phyloP scores from a whole-genome alignment of 345 rosid genomes.

The Citropsis articulata region DNA sequence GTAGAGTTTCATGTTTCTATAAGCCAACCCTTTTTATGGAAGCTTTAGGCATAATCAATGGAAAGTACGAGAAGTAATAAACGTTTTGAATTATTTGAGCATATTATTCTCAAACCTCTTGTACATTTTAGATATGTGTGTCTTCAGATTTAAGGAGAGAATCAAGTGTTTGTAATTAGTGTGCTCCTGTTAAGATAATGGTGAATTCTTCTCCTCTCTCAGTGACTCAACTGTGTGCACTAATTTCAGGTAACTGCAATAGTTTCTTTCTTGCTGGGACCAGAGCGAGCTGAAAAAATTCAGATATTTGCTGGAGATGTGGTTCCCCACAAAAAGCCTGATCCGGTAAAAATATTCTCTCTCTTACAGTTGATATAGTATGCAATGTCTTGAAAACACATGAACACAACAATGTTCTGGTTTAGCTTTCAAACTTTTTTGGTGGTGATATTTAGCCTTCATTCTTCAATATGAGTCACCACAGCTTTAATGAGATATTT shows the following conservation, averaged over 20 bases:
- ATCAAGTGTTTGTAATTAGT: not conserved
- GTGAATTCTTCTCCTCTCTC: not conserved
- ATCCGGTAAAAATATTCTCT: slow-evolving; percentile 48
- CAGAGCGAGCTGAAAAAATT: slow-evolving; percentile 79
- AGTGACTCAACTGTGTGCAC: not conserved
- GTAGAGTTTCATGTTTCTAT: not conserved
- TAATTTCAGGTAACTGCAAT: slow-evolving; percentile 79
- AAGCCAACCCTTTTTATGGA: slow-evolving; percentile 4
- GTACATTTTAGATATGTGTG: not conserved
- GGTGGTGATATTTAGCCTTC: no score
- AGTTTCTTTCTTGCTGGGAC: slow-evolving; percentile 87
- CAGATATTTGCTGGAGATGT: slow-evolving; percentile 94
- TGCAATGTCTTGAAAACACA: not conserved
- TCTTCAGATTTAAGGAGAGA: not conserved
- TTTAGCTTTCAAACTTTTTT: not conserved
- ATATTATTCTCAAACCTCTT: not conserved
- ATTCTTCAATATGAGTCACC: not conserved
- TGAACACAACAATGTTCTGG: not conserved
- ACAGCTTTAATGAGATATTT: not conserved
- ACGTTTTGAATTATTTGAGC: slow-evolving; percentile 7
- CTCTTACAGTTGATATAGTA: not conserved
- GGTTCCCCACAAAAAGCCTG: slow-evolving; percentile 90
- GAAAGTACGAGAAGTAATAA: not conserved
- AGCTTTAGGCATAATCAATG: not conserved
- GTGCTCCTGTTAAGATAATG: not conserved